Percentiles rank a stretch among this genome's conserved stretches.
These are phyloP conservation scores for Saitozyma sp. DNA, from an alignment of 768 basidiomycete genomes.

Conservation along the genomic window DNA sequence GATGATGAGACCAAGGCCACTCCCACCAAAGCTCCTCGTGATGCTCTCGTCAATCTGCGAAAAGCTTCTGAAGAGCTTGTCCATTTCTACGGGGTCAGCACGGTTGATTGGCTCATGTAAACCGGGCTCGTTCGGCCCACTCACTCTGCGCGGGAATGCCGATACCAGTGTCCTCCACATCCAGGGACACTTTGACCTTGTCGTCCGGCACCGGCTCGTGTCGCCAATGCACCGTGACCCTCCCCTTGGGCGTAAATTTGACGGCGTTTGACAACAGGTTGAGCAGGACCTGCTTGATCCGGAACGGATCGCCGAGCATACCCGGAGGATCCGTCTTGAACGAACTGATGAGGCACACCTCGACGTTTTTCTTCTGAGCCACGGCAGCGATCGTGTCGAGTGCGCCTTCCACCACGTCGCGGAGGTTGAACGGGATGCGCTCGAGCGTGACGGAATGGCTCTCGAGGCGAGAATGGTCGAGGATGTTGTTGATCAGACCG, in stretches of 20 bases:
- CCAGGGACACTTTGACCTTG: slow-evolving; percentile 18
- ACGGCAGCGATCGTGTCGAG: slow-evolving; percentile 38
- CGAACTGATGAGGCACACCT: slow-evolving; percentile 34
- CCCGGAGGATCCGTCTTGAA: slow-evolving; percentile 35
- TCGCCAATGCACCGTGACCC: slow-evolving; percentile 34
- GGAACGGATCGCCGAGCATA: slow-evolving; percentile 39
- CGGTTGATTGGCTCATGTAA: too few species aligned
- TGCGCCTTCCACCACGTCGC: slow-evolving; percentile 37
- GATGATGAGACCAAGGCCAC: slow-evolving; percentile 45
- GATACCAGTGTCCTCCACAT: slow-evolving; percentile 43
- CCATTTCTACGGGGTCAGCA: slow-evolving; percentile 26
- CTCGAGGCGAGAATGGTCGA: slow-evolving; percentile 38
- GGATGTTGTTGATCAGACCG: slow-evolving; percentile 41
- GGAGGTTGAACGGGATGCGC: slow-evolving; percentile 37
- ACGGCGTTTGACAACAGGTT: slow-evolving; percentile 44
- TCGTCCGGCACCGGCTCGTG: slow-evolving; percentile 10
- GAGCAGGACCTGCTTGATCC: slow-evolving; percentile 39
- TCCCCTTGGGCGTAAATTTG: slow-evolving; percentile 38
- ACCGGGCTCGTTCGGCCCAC: slow-evolving; percentile 1
- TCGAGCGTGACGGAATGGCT: slow-evolving; percentile 37
- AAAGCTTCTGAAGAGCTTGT: slow-evolving; percentile 42
- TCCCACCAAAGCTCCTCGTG: slow-evolving; percentile 38
- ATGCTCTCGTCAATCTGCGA: slow-evolving; percentile 43
- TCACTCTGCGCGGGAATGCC: slow-evolving; percentile 36
- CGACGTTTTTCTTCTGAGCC: slow-evolving; percentile 37